A percentile compares a stretch with the other conserved stretches of the same genome.
Conservation (phyloP, 2,329 filamentous ascomycete species). For the Penicillium sp. region DNA sequence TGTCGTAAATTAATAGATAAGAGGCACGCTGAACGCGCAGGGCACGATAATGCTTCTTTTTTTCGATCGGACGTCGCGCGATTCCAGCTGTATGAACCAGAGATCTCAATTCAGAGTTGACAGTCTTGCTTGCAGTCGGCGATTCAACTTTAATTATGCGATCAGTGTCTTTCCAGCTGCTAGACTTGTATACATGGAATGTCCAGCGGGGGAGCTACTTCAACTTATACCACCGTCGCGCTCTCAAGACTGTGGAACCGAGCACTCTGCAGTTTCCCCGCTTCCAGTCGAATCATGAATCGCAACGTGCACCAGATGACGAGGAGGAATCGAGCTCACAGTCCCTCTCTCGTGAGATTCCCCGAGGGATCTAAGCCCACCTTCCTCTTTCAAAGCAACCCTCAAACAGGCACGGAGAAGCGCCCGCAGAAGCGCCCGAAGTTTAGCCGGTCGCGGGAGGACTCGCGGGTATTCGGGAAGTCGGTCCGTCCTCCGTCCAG, state of each 20-base stretch:
- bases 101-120: background rate
- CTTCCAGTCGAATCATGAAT: background rate
- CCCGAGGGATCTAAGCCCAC: slow-evolving; percentile 2
- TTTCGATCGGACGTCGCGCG: background rate
- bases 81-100: background rate
- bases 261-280: background rate
- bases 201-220: background rate
- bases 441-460: slow-evolving; percentile 27
- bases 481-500: slow-evolving; percentile 9
- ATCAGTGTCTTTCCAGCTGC: background rate
- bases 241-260: background rate
- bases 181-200: background rate
- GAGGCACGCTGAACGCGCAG: background rate
- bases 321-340: background rate
- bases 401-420: slow-evolving; percentile 28
- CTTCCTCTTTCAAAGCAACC: background rate
- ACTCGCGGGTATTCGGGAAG: slow-evolving; percentile 3
- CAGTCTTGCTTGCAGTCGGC: background rate
- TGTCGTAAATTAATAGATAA: slow-evolving; percentile 8
- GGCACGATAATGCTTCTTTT: background rate
- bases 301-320: background rate
- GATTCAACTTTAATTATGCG: background rate
- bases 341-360: background rate
- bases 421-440: slow-evolving; percentile 22
- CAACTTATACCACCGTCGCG: slow-evolving; percentile 3